Base-by-base conservation (phyloP, 495 filamentous ascomycete species). In the Hyaloscypha bicolor region DNA sequence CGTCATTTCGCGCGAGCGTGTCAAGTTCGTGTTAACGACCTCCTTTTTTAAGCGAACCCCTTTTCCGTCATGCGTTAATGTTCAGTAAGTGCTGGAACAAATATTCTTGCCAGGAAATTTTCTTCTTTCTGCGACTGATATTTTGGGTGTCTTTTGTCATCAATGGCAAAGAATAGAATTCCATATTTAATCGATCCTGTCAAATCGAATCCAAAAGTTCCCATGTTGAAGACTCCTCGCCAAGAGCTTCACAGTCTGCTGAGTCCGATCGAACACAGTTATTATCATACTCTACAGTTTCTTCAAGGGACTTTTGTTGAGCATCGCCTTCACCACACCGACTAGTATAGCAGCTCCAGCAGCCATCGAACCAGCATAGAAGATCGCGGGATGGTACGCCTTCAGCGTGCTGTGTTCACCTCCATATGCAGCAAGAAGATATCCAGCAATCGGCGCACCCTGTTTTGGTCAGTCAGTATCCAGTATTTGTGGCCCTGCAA, bases 371-470 rank as follows among this genome's bases (percentile, higher is more conserved):
- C 80, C 80, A 31, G 85, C 87, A 70, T 88, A 87, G 69, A 84
- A 86, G 53, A 88, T 88, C 0, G 85, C 84, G 0, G 85, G 82
- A 19, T 84, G 78, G 67, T 87, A 88, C 0, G 83, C 81, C 6
- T 79, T 73, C 8, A 85, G 69, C 0, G 81, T 81, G 5, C 71
- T 74, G 0, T 76, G 68, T 31, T 80, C 77, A 6, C 83, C 84
- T 11, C 85, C 85, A 12, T 80, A 81, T 0, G 84, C 83, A 65
- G 82, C 77, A 0, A 89, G 74, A 19, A 88, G 77, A 56, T 83
- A 85, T 35, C 85, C 86, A 12, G 86, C 86, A 73, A 88, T 88
- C 2, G 86, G 86, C 1, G 83, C 79, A 6, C 86, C 85, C 82
- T 83, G 32, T 56, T 56, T 29, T 21, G 11, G 60, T 63, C 9